Evolutionary conservation across 257 asterid genomes (phyloP), one percentile per base, ranked within the genome.

Genomic region (Solanum arcanum): DNA sequence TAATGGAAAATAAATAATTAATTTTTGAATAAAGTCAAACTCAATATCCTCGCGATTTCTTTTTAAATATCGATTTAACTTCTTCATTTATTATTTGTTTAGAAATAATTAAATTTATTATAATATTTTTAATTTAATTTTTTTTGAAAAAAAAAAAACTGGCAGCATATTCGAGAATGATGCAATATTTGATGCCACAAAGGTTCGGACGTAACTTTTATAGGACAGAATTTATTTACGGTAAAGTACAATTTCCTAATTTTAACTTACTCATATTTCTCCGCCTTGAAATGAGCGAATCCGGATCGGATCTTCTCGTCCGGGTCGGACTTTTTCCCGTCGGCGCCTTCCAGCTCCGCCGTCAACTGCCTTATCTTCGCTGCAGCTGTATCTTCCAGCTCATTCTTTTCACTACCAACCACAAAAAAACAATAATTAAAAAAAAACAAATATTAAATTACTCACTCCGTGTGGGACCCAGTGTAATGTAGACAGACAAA

Each of bases 351-450:
- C 70, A 96, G 46, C 81, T 95, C 99, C 56, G 90, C 95, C 89
- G 96, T 96, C 90, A 96, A 69, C 86, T 91, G 93, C 90, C 86
- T 91, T 81, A 96, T 91, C 91, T 92, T 96, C n/a, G 91, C 93
- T 9, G 97, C 95, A 29, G 99, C 99, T 9, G 90, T 95, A 25
- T 88, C 92, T 89, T 89, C 92, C 87, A 96, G 90, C 88, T 91
- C 95, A 49, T 89, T 90, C 80, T 94, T 96, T 88, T 92, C 96
- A 37, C 98, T 95, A 90, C 90, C 86, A 66, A 21, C 23, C 59
- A 11, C 29, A 62, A 72, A 37, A 37, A 47, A 20, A 12, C 87
- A 60, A 84, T 77, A 86, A 60, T 52, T 78, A 27, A 31, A 62
- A 31, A 62, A 62, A 86, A 83, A 62, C 35, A 76, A 52, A 78